Evolutionary conservation across 2,329 filamentous ascomycete genomes (phyloP), one percentile per base, ranked within the genome.

Genomic region (Phaeosphaeriaceae sp.): DNA sequence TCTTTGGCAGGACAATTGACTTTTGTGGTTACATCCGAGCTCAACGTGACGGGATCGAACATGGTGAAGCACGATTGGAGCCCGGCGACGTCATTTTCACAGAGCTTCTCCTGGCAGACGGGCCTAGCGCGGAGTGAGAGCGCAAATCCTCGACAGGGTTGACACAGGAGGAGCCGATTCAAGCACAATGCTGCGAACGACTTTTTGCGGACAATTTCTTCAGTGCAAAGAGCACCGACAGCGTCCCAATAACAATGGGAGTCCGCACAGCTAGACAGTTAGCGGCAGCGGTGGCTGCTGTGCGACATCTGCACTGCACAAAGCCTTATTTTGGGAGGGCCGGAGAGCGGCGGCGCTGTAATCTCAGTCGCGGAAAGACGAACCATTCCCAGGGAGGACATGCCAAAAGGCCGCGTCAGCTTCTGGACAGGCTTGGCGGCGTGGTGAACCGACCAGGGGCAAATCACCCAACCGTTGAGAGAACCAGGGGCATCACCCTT

Each of bases 371-470:
- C 21, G 19, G 42, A 20, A 11, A 45, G 42, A 19, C 42, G 42
- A 45, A 45, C 42, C 42, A 45, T 45, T 45, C 42, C 42, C 11
- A 36, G 31, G 31, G 31, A 36, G 31, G 31, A 36, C 31, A 36
- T 36, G 31, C 31, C 7, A 36, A 44, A 21, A 44, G 41, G 41
- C 17, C 41, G 41, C 41, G 41, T 44, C 41, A 44, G 41, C 41
- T 44, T 21, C n/a, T 21, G 17, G 41, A 44, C 41, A 19, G 60
- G 40, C 27, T 27, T 51, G 60, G 56, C 48, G 47, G 31, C 31
- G 13, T 36, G 31, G 31, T 11, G 53, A 61, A 57, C 52, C 15
- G 58, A 56, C 56, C 61, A 61, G 56, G 58, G 61, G 53, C 51
- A 41, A 36, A 22, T 24, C 31, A 33, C 25, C 48, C 58, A 53